These are phyloP conservation scores for Blumeriella jaapii DNA, from an alignment of 2,329 filamentous ascomycete species.

Conservation along the genomic window DNA sequence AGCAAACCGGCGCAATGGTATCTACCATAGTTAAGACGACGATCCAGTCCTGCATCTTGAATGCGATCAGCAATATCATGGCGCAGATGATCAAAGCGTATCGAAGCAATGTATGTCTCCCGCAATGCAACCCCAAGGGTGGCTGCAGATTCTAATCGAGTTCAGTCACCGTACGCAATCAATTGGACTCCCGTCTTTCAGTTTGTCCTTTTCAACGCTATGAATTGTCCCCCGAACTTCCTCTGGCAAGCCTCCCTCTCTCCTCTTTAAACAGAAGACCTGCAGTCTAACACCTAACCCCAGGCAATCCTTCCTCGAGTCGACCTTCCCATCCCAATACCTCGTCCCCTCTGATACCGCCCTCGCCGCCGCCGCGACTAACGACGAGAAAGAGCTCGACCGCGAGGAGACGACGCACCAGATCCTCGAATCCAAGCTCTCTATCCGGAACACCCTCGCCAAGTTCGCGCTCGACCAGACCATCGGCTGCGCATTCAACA, in stretches of 20 bases:
- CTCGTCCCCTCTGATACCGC: conserved; percentile 33
- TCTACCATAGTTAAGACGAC: conserved; percentile 48
- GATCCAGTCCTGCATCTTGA: conserved; percentile 53
- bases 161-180: conserved; percentile 47
- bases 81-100: conserved; percentile 60
- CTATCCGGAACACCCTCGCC: conserved; percentile 49
- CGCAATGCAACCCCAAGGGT: background rate
- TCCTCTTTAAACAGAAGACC: conserved; percentile 1
- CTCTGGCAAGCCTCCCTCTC: conserved; percentile 44
- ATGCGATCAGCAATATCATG: conserved; percentile 57
- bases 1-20: conserved; percentile 11
- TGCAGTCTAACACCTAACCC: conserved; percentile 12
- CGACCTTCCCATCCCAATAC: conserved; percentile 54
- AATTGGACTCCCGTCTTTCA: conserved; percentile 60
- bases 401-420: conserved; percentile 33
- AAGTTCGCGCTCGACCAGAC: conserved; percentile 63
- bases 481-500: conserved; percentile 53
- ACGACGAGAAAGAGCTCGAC: conserved; percentile 32
- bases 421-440: conserved; percentile 40
- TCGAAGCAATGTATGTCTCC: conserved; percentile 39
- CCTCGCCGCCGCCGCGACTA: conserved; percentile 30
- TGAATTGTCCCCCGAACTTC: conserved; percentile 74
- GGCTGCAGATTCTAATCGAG: conserved; percentile 7
- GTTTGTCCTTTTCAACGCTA: conserved; percentile 61
- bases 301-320: conserved; percentile 69